Percentiles rank a stretch among this genome's conserved stretches.
These are phyloP conservation scores for Aspergillus nanangensis DNA, from an alignment of 495 filamentous ascomycete genomes.

Conservation along the genomic window DNA sequence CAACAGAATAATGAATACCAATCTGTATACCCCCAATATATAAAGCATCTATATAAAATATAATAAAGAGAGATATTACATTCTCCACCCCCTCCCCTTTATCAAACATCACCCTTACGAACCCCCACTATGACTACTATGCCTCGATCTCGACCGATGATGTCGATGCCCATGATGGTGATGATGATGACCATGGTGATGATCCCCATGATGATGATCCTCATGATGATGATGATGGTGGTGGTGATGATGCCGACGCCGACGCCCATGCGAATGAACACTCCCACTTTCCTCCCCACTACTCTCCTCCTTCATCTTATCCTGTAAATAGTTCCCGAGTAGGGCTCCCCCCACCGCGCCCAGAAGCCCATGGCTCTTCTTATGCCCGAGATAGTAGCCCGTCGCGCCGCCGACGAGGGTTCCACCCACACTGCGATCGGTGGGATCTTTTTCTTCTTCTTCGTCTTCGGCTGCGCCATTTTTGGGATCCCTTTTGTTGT, in stretches of 20 bases:
- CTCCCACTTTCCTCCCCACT: slow-evolving; percentile 1
- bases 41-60: too few species aligned
- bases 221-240: slow-evolving; percentile 16
- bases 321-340: slow-evolving; percentile 39
- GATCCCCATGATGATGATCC: slow-evolving; percentile 6
- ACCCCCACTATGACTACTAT: slow-evolving; percentile 11
- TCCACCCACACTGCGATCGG: slow-evolving; percentile 39
- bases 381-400: slow-evolving; percentile 43
- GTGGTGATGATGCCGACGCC: slow-evolving; percentile 6
- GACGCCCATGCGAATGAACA: slow-evolving; percentile 4
- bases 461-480: neutral
- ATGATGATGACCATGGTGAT: slow-evolving; percentile 16
- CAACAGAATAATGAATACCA: too few species aligned
- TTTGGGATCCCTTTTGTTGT: slow-evolving; percentile 6
- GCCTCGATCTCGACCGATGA: slow-evolving; percentile 25
- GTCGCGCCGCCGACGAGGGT: slow-evolving; percentile 42
- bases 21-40: too few species aligned
- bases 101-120: too few species aligned
- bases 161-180: slow-evolving; percentile 12
- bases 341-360: slow-evolving; percentile 48
- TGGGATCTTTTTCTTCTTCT: slow-evolving; percentile 1
- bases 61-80: too few species aligned
- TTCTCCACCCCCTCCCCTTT: too few species aligned
- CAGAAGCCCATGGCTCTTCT: slow-evolving; percentile 43
- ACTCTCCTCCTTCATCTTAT: slow-evolving; percentile 32